phyloP scores from a whole-genome alignment of 2,329 filamentous ascomycete species.

The Tympanopsis confertula region DNA sequence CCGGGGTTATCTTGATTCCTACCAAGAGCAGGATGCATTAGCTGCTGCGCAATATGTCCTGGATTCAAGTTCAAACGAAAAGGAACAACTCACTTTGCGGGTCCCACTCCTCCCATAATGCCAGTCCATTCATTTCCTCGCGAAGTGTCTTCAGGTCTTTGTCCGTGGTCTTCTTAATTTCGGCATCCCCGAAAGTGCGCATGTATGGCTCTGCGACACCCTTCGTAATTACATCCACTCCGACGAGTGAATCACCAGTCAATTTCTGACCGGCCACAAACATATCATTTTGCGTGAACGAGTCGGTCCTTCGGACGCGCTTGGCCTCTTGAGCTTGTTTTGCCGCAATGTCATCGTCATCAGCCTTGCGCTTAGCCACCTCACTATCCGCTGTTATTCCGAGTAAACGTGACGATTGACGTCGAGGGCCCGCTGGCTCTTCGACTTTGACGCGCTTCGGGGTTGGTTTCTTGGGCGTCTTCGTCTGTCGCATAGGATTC shows the following conservation, averaged over 20 bases:
- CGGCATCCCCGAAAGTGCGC: conserved; percentile 75
- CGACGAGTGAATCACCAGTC: conserved; percentile 53
- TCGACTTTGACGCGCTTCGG: conserved; percentile 50
- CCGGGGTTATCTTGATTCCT: conserved; percentile 86
- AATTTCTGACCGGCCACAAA: conserved; percentile 69
- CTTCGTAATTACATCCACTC: conserved; percentile 38
- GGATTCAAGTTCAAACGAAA: neutral
- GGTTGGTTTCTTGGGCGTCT: conserved; percentile 22
- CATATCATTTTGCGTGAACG: conserved; percentile 65
- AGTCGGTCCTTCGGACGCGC: conserved; percentile 50
- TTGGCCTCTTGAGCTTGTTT: conserved; percentile 48
- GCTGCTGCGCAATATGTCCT: neutral
- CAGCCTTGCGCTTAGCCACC: conserved; percentile 56
- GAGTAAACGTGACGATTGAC: conserved; percentile 48
- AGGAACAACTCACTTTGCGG: conserved; percentile 52
- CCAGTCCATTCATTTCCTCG: conserved; percentile 64
- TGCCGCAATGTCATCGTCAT: conserved; percentile 46
- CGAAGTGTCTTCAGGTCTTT: conserved; percentile 63
- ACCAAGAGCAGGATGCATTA: conserved; percentile 2
- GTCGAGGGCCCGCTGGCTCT: conserved; percentile 37
- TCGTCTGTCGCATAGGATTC: conserved; percentile 1
- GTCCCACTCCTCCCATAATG: conserved; percentile 73
- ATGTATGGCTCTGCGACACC: conserved; percentile 68
- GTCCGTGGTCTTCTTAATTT: conserved; percentile 69
- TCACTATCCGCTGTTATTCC: conserved; percentile 36